These are phyloP conservation scores for Earliella scabrosa DNA, from an alignment of 1,284 basidiomycete genomes.

Conservation along the genomic window DNA sequence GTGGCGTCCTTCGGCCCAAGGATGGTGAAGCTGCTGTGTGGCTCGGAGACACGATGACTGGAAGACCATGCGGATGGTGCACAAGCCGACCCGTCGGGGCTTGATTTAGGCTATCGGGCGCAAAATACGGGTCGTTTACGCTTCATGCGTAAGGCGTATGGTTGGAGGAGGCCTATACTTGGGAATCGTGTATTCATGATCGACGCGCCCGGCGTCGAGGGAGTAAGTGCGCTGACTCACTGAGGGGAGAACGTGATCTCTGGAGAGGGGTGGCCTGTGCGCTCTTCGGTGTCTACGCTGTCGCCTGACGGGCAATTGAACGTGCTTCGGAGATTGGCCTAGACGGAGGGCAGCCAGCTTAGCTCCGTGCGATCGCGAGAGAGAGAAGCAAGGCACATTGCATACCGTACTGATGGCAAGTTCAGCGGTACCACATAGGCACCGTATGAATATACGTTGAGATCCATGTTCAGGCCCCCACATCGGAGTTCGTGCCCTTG, in stretches of 20 bases:
- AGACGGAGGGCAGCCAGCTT: background rate
- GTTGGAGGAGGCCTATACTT: background rate
- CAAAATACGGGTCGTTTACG: background rate
- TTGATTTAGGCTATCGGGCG: background rate
- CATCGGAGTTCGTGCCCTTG: too few relatives aligned
- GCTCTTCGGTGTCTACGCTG: too few relatives aligned
- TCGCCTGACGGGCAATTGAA: too few relatives aligned
- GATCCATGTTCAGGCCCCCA: background rate
- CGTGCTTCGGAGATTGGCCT: background rate
- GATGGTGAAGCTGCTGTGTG: background rate
- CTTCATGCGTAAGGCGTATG: background rate
- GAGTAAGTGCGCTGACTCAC: background rate
- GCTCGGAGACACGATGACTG: background rate
- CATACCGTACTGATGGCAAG: background rate
- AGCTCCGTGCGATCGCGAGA: constrained; percentile 3
- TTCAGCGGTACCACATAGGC: too few relatives aligned
- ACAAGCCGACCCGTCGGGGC: background rate
- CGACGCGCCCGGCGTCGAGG: background rate
- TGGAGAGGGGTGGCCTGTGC: too few relatives aligned
- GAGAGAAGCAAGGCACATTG: background rate
- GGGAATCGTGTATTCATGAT: background rate
- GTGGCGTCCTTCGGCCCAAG: background rate
- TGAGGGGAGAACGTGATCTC: too few relatives aligned
- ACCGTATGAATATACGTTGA: too few relatives aligned
- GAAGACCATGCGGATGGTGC: background rate